Evolutionary conservation across 352 stramenopile genomes (phyloP).

Genomic region (Globisporangium megalacanthum): DNA sequence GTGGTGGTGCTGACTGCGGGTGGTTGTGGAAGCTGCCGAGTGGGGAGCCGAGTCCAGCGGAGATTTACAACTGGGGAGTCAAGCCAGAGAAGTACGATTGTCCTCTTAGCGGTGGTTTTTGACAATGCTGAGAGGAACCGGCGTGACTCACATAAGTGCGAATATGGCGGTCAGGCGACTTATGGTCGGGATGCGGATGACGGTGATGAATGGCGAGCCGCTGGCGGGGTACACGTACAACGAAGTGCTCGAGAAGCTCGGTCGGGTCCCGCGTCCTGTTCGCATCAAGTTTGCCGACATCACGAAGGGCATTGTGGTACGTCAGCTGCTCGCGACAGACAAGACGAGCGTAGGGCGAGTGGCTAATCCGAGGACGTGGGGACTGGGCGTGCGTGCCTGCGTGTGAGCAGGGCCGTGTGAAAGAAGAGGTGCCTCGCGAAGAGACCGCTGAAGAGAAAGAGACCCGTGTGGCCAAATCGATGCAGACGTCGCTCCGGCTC

Average conservation of each 20-base stretch:
- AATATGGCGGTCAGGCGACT: conserved; percentile 30
- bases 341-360: no score
- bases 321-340: conserved; percentile 4
- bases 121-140: no score
- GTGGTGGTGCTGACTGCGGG: background rate
- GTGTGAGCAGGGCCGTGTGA: conserved; percentile 35
- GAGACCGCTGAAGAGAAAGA: conserved; percentile 74
- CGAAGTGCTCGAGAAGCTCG: conserved; percentile 74
- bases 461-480: conserved; percentile 39
- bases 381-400: background rate
- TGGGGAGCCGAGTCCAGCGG: conserved; percentile 73
- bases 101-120: no score
- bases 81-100: conserved; percentile 71
- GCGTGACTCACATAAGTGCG: no score
- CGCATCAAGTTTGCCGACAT: conserved; percentile 84
- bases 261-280: conserved; percentile 53
- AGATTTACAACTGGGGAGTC: conserved; percentile 90
- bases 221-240: conserved; percentile 75
- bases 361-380: background rate
- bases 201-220: conserved; percentile 71
- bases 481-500: conserved; percentile 60
- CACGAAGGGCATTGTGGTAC: conserved; percentile 74
- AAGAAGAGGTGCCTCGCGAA: conserved; percentile 51
- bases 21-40: conserved; percentile 42
- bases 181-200: conserved; percentile 76